A percentile compares a stretch with the other conserved stretches of the same genome.
These are phyloP conservation scores for Botryotinia calthae DNA, from an alignment of 2,329 filamentous ascomycete species.

Conservation along the genomic window DNA sequence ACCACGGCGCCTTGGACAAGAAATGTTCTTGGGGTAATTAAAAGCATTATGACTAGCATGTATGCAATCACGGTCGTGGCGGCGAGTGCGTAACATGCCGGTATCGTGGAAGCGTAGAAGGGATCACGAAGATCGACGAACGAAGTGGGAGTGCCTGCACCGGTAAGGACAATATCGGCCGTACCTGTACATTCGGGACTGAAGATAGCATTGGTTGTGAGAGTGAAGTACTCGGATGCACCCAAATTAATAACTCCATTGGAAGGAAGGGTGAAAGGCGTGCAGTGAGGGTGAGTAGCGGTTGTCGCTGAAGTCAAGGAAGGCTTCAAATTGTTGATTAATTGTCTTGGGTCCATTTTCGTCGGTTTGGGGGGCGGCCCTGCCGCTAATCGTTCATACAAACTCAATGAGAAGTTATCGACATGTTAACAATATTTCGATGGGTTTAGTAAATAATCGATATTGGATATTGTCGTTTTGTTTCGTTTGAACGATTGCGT, in stretches of 20 bases:
- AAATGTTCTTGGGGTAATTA: conserved; percentile 88
- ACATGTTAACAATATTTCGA: not conserved
- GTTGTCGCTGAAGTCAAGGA: conserved; percentile 37
- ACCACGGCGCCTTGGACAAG: conserved; percentile 82
- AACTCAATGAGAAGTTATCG: conserved; percentile 21
- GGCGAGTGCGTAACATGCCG: conserved; percentile 89
- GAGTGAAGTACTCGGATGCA: conserved; percentile 41
- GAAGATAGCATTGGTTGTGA: conserved; percentile 49
- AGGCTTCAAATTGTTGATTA: conserved; percentile 32
- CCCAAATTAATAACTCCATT: conserved; percentile 49
- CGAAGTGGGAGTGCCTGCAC: conserved; percentile 25
- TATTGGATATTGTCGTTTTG: not conserved
- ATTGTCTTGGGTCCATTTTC: conserved; percentile 35
- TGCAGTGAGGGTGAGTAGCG: conserved; percentile 50
- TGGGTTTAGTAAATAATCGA: not conserved
- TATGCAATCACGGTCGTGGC: conserved; percentile 88
- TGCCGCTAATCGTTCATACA: conserved; percentile 28
- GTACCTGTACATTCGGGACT: conserved; percentile 48
- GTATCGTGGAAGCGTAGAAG: conserved; percentile 91
- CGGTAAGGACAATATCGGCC: conserved; percentile 35
- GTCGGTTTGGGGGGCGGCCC: conserved; percentile 29
- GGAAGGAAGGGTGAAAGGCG: conserved; percentile 60
- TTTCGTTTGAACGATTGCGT: not conserved
- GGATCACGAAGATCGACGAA: conserved; percentile 67
- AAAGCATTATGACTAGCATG: conserved; percentile 82